A percentile compares a stretch with the other conserved stretches of the same genome.
These are phyloP conservation scores for Colletotrichum simmondsii DNA, from an alignment of 2,329 filamentous ascomycete genomes.

Conservation along the genomic window DNA sequence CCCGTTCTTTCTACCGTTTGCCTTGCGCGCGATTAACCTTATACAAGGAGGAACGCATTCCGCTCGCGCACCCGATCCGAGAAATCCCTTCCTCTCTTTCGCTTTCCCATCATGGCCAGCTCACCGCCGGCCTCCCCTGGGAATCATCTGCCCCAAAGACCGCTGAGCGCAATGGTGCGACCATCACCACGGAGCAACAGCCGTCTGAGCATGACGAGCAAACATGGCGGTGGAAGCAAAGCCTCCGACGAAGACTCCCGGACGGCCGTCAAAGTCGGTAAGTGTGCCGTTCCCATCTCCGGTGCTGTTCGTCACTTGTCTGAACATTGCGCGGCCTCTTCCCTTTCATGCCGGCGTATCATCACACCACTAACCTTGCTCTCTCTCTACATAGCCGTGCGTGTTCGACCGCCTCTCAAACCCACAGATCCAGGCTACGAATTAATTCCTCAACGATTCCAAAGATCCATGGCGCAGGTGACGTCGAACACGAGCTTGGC, in stretches of 20 bases:
- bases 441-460: constrained; percentile 94
- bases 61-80: constrained; percentile 31
- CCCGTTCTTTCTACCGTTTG: constrained; percentile 16
- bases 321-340: constrained; percentile 5
- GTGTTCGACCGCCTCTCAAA: constrained; percentile 87
- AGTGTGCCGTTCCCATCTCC: constrained; percentile 51
- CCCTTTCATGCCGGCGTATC: constrained; percentile 11
- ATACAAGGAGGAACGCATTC: constrained; percentile 24
- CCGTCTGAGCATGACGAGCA: constrained; percentile 86
- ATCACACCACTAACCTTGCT: constrained; percentile 29
- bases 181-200: constrained; percentile 80
- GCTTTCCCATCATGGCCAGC: constrained; percentile 65
- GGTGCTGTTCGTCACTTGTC: background rate
- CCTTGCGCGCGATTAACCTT: constrained; percentile 13
- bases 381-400: constrained; percentile 74
- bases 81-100: constrained; percentile 24
- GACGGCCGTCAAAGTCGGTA: constrained; percentile 96
- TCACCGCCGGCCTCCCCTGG: constrained; percentile 77
- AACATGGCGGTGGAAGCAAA: constrained; percentile 78
- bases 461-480: constrained; percentile 90
- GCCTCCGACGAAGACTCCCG: constrained; percentile 90
- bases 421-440: constrained; percentile 91
- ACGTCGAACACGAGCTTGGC: constrained; percentile 85
- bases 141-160: constrained; percentile 67
- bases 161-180: constrained; percentile 84